phyloP scores from a whole-genome alignment of 1,284 basidiomycete genomes.

The Melampsora larici-populina region DNA sequence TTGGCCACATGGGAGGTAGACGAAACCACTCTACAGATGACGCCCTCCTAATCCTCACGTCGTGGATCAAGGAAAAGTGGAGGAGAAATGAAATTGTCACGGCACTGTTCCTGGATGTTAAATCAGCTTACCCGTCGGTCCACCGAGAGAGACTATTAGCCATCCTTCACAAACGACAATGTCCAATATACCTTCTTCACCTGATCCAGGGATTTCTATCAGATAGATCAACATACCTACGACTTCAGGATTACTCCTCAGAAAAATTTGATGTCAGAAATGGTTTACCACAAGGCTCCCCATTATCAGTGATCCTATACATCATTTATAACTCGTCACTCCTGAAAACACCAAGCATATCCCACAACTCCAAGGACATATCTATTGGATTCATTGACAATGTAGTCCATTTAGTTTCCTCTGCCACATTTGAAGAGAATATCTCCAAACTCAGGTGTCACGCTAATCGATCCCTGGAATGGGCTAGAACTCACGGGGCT shows the following conservation, averaged over 20 bases:
- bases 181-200: background rate
- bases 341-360: background rate
- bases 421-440: background rate
- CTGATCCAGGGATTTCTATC: background rate
- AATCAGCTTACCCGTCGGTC: constrained; percentile 12
- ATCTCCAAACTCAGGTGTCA: background rate
- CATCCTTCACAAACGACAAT: background rate
- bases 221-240: too few species aligned
- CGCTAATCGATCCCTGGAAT: background rate
- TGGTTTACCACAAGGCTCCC: too few species aligned
- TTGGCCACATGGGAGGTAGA: background rate
- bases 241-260: too few species aligned
- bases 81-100: background rate
- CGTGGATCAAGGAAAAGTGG: background rate
- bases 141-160: background rate
- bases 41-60: background rate
- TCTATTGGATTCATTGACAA: background rate
- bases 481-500: background rate
- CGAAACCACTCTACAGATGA: background rate
- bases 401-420: background rate
- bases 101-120: constrained; percentile 11
- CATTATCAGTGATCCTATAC: constrained; percentile 11
- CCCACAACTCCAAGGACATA: background rate
- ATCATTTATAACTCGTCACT: constrained; percentile 5
- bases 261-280: too few species aligned